Conservation (phyloP, 768 basidiomycete genomes). For the Pisolithus marmoratus region DNA sequence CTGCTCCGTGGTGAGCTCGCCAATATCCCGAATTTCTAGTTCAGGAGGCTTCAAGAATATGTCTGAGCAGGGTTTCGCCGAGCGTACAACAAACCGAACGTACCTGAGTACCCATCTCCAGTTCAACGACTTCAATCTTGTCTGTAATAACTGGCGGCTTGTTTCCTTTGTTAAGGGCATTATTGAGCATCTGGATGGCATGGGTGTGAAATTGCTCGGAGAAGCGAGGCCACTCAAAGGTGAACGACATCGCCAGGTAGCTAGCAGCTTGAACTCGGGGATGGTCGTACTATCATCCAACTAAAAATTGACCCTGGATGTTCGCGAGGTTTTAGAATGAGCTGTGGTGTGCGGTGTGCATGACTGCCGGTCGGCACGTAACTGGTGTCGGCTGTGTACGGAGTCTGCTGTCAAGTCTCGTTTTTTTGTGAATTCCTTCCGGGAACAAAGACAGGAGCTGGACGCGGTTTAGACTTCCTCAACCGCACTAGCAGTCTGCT, state of each 20-base stretch:
- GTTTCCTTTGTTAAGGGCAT: constrained; percentile 94
- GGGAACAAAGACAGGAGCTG: background rate
- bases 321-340: too few species aligned
- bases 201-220: constrained; percentile 95
- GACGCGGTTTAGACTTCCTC: background rate
- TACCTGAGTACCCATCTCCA: constrained; percentile 99
- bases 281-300: too few species aligned
- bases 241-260: constrained; percentile 61
- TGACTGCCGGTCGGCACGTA: too few species aligned
- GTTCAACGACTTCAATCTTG: constrained; percentile 93
- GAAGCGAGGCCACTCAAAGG: constrained; percentile 96
- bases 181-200: constrained; percentile 95
- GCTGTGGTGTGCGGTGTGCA: too few species aligned
- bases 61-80: background rate
- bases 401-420: background rate
- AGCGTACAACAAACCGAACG: constrained; percentile 7
- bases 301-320: too few species aligned
- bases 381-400: background rate
- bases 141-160: constrained; percentile 98
- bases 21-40: constrained; percentile 94
- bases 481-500: background rate
- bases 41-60: constrained; percentile 81
- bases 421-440: background rate
- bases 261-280: background rate
- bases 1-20: constrained; percentile 91